Base-by-base conservation (phyloP, 257 asterid genomes). In the Penstemon newberryi region DNA sequence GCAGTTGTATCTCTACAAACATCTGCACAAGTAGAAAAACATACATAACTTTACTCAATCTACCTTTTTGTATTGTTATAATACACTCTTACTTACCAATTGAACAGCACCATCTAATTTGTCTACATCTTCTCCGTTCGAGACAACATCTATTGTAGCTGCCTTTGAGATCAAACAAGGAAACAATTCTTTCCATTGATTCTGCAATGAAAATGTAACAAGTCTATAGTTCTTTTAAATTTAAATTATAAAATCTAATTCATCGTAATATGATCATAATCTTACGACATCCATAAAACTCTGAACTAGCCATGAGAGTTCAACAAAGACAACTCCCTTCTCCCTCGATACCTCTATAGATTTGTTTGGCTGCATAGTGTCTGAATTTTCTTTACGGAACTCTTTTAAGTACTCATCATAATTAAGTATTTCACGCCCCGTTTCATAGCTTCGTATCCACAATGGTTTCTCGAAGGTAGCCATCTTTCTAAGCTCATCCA, bases 1-100 rank as follows among this genome's bases (percentile, higher is more conserved):
- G 83, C 90, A 90, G 86, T 73, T 93, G 98, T 77, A 86, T 77
- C 81, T 93, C 98, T 36, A 89, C 95, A 75, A 77, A 85, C 93
- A 90, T 87, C 97, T 93, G 78, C 69, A 8, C 3, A 60, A 61
- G 66, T 45, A 9, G 56, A 65, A 56, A 56, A 64, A 7, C 45
- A 54, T 2, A 15, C 18, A 18, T 43, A 25, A 70, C 18, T 19
- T 60, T 58, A 46, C 43, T 4, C 4, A 10, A 49, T 8, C 43
- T 15, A 2, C 25, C 7, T 37, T 38, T 41, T 52, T 38, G 41
- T 12, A 8, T n/a, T 18, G 11, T 40, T 40, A 40, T 36, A 8
- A 50, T 2, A 47, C n/a, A 51, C 25, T 6, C 11, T 10, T 41
- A 25, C 83, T 78, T 77, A 86, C 98, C 89, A 93, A 80, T 59